Conservation (phyloP, 1,284 basidiomycete genomes). For the Apiotrichum porosum region DNA sequence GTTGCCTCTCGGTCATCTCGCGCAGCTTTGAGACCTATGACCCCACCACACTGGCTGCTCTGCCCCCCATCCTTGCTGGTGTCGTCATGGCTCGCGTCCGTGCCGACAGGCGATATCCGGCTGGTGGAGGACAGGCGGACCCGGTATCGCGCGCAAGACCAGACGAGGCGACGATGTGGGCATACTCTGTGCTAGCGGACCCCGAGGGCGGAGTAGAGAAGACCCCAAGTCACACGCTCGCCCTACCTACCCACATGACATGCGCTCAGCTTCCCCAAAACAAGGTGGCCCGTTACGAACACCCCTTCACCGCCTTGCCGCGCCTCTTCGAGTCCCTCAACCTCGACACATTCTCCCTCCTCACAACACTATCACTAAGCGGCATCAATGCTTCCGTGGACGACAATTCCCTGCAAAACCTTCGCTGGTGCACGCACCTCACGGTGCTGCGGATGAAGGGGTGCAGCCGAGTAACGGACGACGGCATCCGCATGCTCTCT, state of each 20-base stretch:
- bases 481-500: constrained; percentile 29
- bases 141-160: constrained; percentile 14
- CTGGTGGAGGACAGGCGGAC: too few relatives aligned
- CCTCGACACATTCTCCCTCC: constrained; percentile 9
- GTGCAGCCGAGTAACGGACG: constrained; percentile 27
- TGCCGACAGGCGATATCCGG: constrained; percentile 2
- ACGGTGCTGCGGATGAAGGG: constrained; percentile 33
- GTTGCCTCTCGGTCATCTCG: constrained; percentile 29
- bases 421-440: constrained; percentile 34
- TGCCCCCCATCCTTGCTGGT: constrained; percentile 17
- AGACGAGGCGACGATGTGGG: constrained; percentile 41
- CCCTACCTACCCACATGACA: constrained; percentile 16
- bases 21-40: constrained; percentile 26
- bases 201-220: constrained; percentile 12
- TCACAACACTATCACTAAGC: constrained; percentile 36
- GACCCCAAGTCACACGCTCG: constrained; percentile 17
- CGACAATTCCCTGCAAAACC: constrained; percentile 23
- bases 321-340: constrained; percentile 16
- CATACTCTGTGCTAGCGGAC: constrained; percentile 22
- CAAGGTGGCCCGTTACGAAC: constrained; percentile 8
- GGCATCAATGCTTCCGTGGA: constrained; percentile 21
- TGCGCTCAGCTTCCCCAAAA: constrained; percentile 21
- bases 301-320: constrained; percentile 32
- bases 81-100: constrained; percentile 25
- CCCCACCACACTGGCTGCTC: constrained; percentile 12